Evolutionary conservation across 2,329 filamentous ascomycete species (phyloP), one percentile per base, ranked within the genome.

Genomic region (Colletotrichum sp.): DNA sequence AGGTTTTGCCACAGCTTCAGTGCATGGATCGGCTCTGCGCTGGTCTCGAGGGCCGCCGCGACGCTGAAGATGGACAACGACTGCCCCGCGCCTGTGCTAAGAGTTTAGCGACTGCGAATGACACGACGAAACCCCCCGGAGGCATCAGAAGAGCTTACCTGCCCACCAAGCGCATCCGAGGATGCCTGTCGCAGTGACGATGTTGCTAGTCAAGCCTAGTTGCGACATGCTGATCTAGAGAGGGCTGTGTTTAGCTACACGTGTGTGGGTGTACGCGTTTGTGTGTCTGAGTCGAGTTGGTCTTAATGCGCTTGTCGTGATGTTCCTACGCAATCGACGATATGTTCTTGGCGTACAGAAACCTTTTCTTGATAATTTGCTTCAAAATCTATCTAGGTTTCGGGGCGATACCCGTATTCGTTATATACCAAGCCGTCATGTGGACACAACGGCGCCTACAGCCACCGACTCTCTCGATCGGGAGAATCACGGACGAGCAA

Each of bases 1-100:
- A 86, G 70, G 62, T 78, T 76, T 33, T 81, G 80, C 85, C 85
- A 87, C 62, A 83, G 77, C 36, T 77, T 78, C 5, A 82, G 79
- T 2, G 83, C 78, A 4, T 80, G 73, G 47, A 80, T 76, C 4
- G 82, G 78, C 24, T 79, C 76, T 55, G 79, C 68, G 61, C 79
- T 78, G 27, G 80, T 76, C 21, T 75, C 74, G 8, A 80, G 57
- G 9, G 80, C 71, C 31, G 81, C 79, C 3, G 84, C 82, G 34
- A 84, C 72, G 13, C 80, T 80, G 36, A 83, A 76, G 15, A 85
- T 66, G n/a, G 84, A 85, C 38, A 85, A 69, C 38, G 79, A 78
- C 16, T 80, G 80, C 51, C 83, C 84, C 33, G 78, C 78, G 18
- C 85, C 85, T 87, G 64, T 13, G 6, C 55, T 34, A 47, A 43